A percentile compares a stretch with the other conserved stretches of the same genome.
Evolutionary conservation across 2,329 filamentous ascomycete genomes (phyloP).

Genomic region (Corinectria fuckeliana): DNA sequence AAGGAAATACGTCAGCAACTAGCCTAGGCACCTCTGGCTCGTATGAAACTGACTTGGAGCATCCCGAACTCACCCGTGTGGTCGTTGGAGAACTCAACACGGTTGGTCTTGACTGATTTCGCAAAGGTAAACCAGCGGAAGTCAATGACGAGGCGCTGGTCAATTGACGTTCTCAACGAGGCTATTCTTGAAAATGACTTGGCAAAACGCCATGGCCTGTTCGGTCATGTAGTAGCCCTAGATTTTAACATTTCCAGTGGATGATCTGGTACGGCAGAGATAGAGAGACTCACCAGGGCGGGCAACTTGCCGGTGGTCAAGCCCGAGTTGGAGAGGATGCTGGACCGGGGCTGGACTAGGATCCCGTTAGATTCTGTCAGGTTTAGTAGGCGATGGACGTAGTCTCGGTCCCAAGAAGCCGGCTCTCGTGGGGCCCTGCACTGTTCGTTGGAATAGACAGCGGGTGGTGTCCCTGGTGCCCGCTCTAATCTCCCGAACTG

Average conservation of each 20-base stretch:
- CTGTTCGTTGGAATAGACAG: not conserved
- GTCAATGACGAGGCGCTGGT: constrained; percentile 5
- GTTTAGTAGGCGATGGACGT: not conserved
- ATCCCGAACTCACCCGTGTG: constrained; percentile 1
- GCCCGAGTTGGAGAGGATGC: constrained; percentile 1
- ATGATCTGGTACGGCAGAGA: not conserved
- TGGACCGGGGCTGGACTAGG: constrained; percentile 1
- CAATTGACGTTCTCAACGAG: not conserved
- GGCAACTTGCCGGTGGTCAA: not conserved
- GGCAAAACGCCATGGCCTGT: constrained; percentile 10
- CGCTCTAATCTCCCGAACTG: no score
- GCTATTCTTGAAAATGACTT: not conserved
- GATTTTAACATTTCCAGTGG: not conserved
- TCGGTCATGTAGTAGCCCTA: constrained; percentile 4
- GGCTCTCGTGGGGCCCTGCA: not conserved
- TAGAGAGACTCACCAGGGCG: not conserved
- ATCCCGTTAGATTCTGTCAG: not conserved
- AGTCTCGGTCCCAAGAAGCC: constrained; percentile 1
- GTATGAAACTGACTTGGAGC: not conserved
- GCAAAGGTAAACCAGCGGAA: constrained; percentile 10
- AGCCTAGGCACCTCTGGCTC: not conserved
- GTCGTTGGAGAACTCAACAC: not conserved
- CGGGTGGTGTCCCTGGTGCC: not conserved
- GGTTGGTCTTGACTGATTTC: not conserved
- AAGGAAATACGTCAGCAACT: not conserved